phyloP scores from a whole-genome alignment of 805 yeast species.

The Myxozyma monticola region DNA sequence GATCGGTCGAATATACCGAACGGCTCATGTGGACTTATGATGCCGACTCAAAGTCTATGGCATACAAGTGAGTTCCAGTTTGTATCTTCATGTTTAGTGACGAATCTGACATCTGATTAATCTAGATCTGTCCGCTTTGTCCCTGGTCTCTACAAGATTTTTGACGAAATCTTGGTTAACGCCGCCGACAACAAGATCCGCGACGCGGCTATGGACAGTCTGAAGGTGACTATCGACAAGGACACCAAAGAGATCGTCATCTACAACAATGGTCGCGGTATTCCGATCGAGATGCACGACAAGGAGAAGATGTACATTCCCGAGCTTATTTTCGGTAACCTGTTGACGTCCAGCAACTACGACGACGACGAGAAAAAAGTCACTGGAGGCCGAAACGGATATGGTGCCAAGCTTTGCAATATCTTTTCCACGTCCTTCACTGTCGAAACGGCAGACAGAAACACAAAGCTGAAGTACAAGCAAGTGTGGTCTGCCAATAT shows the following conservation, averaged over 20 bases:
- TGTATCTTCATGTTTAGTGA: neutral
- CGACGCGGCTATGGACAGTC: constrained; percentile 83
- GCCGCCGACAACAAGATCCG: constrained; percentile 98
- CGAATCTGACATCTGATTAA: constrained; percentile 36
- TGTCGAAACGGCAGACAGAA: constrained; percentile 84
- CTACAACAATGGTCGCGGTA: constrained; percentile 91
- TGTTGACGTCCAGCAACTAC: constrained; percentile 91
- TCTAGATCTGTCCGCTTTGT: constrained; percentile 74
- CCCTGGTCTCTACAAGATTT: constrained; percentile 94
- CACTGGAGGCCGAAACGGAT: constrained; percentile 98
- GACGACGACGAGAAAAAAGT: constrained; percentile 95
- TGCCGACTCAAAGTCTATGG: constrained; percentile 61
- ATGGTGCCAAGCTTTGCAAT: constrained; percentile 95
- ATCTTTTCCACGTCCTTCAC: constrained; percentile 86
- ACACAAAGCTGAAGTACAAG: constrained; percentile 58
- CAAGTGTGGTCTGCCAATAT: constrained; percentile 90
- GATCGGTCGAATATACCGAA: constrained; percentile 82
- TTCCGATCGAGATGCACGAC: constrained; percentile 87
- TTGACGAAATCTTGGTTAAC: constrained; percentile 94
- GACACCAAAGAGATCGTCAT: constrained; percentile 76
- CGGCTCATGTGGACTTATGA: constrained; percentile 85
- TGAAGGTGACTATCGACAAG: constrained; percentile 77
- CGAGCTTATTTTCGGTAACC: constrained; percentile 91
- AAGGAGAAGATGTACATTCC: constrained; percentile 94
- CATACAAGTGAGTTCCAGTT: constrained; percentile 31